Conservation (phyloP, 2,329 filamentous ascomycete genomes). For the Lachnellula suecica region DNA sequence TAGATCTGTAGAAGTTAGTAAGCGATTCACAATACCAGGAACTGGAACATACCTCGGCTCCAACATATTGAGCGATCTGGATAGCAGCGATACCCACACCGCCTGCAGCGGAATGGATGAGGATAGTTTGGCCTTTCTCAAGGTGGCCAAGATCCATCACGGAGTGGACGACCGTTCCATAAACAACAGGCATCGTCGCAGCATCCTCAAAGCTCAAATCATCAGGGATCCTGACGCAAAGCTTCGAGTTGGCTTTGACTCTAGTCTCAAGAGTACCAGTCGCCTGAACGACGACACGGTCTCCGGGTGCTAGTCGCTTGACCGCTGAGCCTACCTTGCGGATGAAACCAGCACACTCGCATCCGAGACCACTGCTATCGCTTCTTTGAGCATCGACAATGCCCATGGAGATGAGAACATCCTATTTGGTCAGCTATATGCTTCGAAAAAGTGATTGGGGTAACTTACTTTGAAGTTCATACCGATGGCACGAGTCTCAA, state of each 20-base stretch:
- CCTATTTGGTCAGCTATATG: conserved; percentile 10
- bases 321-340: conserved; percentile 23
- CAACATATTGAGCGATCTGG: conserved; percentile 27
- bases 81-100: conserved; percentile 34
- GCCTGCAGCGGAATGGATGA: conserved; percentile 32
- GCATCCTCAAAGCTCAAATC: conserved; percentile 18
- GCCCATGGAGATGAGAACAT: conserved; percentile 23
- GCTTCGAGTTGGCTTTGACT: conserved; percentile 1
- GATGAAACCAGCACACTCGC: conserved; percentile 27
- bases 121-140: conserved; percentile 15
- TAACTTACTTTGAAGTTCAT: conserved; percentile 16
- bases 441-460: background rate
- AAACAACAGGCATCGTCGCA: conserved; percentile 17
- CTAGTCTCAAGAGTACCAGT: background rate
- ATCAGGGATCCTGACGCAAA: conserved; percentile 22
- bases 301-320: conserved; percentile 21
- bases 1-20: conserved; percentile 25
- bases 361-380: conserved; percentile 18
- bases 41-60: conserved; percentile 26
- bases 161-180: conserved; percentile 17
- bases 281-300: conserved; percentile 19
- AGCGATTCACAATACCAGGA: background rate
- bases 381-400: conserved; percentile 9
- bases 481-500: conserved; percentile 7
- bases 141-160: conserved; percentile 16